Percentiles rank a stretch among this genome's conserved stretches.
phyloP scores from a whole-genome alignment of 2,329 filamentous ascomycete species.

The Fusarium falciforme region DNA sequence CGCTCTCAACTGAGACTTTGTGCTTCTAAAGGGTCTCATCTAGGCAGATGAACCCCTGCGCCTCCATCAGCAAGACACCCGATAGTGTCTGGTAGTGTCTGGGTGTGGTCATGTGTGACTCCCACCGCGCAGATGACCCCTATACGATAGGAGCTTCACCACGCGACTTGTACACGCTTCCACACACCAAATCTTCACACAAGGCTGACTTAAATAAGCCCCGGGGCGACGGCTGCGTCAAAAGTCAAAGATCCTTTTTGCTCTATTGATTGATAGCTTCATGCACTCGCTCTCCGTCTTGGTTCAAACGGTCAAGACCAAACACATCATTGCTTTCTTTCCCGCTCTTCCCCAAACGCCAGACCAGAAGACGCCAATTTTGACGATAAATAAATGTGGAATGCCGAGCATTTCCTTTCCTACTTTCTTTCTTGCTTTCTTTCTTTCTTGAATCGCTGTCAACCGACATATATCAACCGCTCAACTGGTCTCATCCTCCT shows the following conservation, averaged over 20 bases:
- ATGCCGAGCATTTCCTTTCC: conserved; percentile 33
- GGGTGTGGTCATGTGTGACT: conserved; percentile 37
- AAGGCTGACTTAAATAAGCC: background rate
- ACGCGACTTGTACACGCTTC: conserved; percentile 29
- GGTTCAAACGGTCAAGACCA: conserved; percentile 38
- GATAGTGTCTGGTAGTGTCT: conserved; percentile 24
- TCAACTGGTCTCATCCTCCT: conserved; percentile 1
- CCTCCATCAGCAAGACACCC: conserved; percentile 28
- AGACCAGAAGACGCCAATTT: conserved; percentile 45
- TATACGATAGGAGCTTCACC: conserved; percentile 15
- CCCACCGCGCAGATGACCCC: conserved; percentile 35
- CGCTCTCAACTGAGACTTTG: conserved; percentile 5
- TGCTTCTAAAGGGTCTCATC: conserved; percentile 8
- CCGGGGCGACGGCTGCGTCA: background rate
- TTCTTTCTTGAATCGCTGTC: conserved; percentile 10
- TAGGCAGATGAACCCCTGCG: conserved; percentile 40
- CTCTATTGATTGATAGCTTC: conserved; percentile 41
- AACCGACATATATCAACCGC: background rate
- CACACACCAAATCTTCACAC: background rate
- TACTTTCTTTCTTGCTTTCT: conserved; percentile 13
- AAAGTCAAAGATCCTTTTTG: conserved; percentile 11
- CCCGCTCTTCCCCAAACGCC: conserved; percentile 48
- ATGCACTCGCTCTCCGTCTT: conserved; percentile 38
- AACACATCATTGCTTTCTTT: conserved; percentile 48
- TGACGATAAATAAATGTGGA: conserved; percentile 31